These are phyloP conservation scores for sunflower (Helianthus annuus) DNA, from an alignment of 129 eudicot genomes.

Conservation along the genomic window HanXRQr2.0-SUNRISE NC_035441.2:110151099-110151598, in stretches of 20 bases:
- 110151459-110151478: slow-evolving; percentile 91
- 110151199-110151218: slow-evolving; percentile 53
- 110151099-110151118: slow-evolving; percentile 70
- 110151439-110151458: slow-evolving; percentile 86
- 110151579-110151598: too few relatives aligned
- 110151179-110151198: slow-evolving; percentile 60
- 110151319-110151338: slow-evolving; percentile 89
- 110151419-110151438: slow-evolving; percentile 66
- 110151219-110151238: slow-evolving; percentile 68
- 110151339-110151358: slow-evolving; percentile 75
- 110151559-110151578: too few relatives aligned
- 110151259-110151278: slow-evolving; percentile 70
- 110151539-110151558: too few relatives aligned
- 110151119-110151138: slow-evolving; percentile 89
- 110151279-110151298: slow-evolving; percentile 78
- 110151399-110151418: slow-evolving; percentile 70
- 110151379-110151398: slow-evolving; percentile 79
- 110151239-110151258: slow-evolving; percentile 81
- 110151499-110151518: slow-evolving; percentile 53
- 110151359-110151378: slow-evolving; percentile 59
- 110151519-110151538: too few relatives aligned
- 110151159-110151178: slow-evolving; percentile 71
- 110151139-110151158: slow-evolving; percentile 74
- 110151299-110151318: slow-evolving; percentile 66
- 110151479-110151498: slow-evolving; percentile 87